phyloP scores from a whole-genome alignment of 2,329 filamentous ascomycete species.

The Thyridium curvatum region DNA sequence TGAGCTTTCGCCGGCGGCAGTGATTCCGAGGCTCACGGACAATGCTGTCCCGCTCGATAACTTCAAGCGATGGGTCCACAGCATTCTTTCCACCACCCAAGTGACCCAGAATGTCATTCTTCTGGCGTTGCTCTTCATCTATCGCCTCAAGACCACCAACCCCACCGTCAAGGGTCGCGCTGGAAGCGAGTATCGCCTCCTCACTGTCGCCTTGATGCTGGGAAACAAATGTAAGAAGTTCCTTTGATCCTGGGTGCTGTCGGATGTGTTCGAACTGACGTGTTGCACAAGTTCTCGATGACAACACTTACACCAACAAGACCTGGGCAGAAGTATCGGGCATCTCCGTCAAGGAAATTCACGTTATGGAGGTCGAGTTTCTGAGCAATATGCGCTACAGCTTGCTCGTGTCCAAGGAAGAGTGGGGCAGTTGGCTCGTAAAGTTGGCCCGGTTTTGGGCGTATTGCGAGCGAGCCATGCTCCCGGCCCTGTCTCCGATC shows the following conservation, averaged over 20 bases:
- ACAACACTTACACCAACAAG: slow-evolving; percentile 99
- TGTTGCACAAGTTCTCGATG: slow-evolving; percentile 65
- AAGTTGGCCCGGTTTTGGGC: slow-evolving; percentile 77
- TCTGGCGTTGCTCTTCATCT: slow-evolving; percentile 85
- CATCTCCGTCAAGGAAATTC: slow-evolving; percentile 89
- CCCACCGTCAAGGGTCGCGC: slow-evolving; percentile 83
- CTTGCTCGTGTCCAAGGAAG: slow-evolving; percentile 73
- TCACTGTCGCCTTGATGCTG: slow-evolving; percentile 94
- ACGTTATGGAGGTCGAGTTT: slow-evolving; percentile 99
- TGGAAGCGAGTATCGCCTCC: slow-evolving; percentile 85
- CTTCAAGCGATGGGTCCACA: slow-evolving; percentile 91
- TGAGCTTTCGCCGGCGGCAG: slow-evolving; percentile 28
- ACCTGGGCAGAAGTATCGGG: slow-evolving; percentile 98
- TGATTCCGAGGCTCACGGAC: slow-evolving; percentile 50
- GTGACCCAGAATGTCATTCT: slow-evolving; percentile 94
- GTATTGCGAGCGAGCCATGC: slow-evolving; percentile 67
- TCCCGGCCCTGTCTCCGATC: slow-evolving; percentile 32
- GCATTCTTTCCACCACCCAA: slow-evolving; percentile 86
- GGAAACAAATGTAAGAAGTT: slow-evolving; percentile 76
- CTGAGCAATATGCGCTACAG: slow-evolving; percentile 97
- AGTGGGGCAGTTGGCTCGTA: slow-evolving; percentile 84
- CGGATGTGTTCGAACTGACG: background rate
- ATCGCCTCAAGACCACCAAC: slow-evolving; percentile 85
- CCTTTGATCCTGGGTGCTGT: background rate
- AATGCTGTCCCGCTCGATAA: slow-evolving; percentile 72